phyloP scores from a whole-genome alignment of 495 filamentous ascomycete genomes.

The Platismatia glauca region DNA sequence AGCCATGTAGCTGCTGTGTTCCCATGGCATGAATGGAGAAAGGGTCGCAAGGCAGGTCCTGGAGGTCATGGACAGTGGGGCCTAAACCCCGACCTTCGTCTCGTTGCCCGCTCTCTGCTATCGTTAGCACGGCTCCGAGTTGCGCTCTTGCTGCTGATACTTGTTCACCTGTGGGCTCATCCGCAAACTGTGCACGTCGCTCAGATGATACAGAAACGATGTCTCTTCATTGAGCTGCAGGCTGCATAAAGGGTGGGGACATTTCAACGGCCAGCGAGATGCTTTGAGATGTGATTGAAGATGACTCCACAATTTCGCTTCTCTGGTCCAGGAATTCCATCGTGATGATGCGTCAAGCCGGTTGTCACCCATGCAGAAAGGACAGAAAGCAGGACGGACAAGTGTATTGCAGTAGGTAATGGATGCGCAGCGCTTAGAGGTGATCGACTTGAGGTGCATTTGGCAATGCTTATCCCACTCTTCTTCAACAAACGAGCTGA shows the following conservation, averaged over 20 bases:
- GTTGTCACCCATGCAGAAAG: conserved; percentile 11
- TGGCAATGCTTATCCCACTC: conserved; percentile 5
- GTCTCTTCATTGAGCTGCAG: not conserved
- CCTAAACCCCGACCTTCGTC: no score
- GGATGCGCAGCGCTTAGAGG: not conserved
- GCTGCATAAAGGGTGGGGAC: conserved; percentile 5
- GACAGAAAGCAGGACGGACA: not conserved
- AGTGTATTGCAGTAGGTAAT: conserved; percentile 14
- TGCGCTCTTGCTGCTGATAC: no score
- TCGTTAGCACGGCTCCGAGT: no score
- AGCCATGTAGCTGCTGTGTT: no score
- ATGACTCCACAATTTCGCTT: conserved; percentile 6
- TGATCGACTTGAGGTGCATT: conserved; percentile 5
- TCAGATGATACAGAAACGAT: conserved; percentile 7
- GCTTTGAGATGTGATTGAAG: not conserved
- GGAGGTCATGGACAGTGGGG: no score
- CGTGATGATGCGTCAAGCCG: not conserved
- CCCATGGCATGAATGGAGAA: no score
- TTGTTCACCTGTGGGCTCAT: not conserved
- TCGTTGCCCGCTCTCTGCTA: no score
- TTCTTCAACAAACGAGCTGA: conserved; percentile 7
- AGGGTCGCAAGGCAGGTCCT: no score
- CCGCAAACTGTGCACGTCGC: conserved; percentile 10
- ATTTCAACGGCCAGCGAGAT: conserved; percentile 1
- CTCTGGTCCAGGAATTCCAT: conserved; percentile 8